These are phyloP conservation scores for Macrolepiota albuminosa DNA, from an alignment of 768 basidiomycete species.

Conservation along the genomic window DNA sequence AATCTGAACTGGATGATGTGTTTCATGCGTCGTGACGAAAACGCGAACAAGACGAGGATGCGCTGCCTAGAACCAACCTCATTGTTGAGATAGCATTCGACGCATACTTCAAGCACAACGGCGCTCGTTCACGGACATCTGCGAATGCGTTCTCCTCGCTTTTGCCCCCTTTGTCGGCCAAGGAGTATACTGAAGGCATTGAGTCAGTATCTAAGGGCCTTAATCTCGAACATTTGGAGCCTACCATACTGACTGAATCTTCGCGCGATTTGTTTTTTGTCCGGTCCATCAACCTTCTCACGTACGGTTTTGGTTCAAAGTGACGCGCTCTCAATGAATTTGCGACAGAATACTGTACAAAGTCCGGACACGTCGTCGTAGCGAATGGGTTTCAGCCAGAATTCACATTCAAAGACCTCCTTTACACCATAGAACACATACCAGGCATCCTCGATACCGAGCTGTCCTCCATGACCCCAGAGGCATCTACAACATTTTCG, in stretches of 20 bases:
- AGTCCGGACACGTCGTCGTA: slow-evolving; percentile 67
- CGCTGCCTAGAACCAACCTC: slow-evolving; percentile 20
- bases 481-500: slow-evolving; percentile 64
- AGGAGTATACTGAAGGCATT: slow-evolving; percentile 51
- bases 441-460: slow-evolving; percentile 36
- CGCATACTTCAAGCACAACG: slow-evolving; percentile 71
- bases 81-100: slow-evolving; percentile 75
- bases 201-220: slow-evolving; percentile 19
- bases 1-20: slow-evolving; percentile 11
- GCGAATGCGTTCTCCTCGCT: slow-evolving; percentile 74
- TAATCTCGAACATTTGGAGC: slow-evolving; percentile 27
- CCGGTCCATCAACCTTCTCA: slow-evolving; percentile 72
- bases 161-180: slow-evolving; percentile 63
- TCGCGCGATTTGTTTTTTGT: slow-evolving; percentile 40
- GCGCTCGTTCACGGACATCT: slow-evolving; percentile 67
- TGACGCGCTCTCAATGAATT: slow-evolving; percentile 70
- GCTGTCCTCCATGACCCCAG: slow-evolving; percentile 36
- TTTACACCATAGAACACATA: slow-evolving; percentile 53
- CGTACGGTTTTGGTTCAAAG: slow-evolving; percentile 92
- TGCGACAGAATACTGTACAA: slow-evolving; percentile 50
- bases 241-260: slow-evolving; percentile 27
- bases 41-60: slow-evolving; percentile 11
- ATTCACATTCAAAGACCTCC: slow-evolving; percentile 63
- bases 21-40: slow-evolving; percentile 7
- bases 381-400: slow-evolving; percentile 75